Evolutionary conservation across 2,329 filamentous ascomycete species (phyloP).

Genomic region (Alternaria ethzedia): DNA sequence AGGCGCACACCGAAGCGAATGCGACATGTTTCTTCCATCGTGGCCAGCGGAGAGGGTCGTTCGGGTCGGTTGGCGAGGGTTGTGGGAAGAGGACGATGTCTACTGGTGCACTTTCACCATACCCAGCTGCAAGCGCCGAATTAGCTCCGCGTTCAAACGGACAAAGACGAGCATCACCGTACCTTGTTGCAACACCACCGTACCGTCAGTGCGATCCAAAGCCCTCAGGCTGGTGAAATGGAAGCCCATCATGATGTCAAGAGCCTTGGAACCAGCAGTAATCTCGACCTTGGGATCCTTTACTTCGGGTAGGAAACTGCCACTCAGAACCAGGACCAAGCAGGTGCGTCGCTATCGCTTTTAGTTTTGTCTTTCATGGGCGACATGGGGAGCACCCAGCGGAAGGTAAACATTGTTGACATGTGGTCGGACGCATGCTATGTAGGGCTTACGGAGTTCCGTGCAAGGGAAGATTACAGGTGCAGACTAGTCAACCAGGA

Average conservation of each 20-base stretch:
- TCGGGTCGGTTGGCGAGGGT: constrained; percentile 54
- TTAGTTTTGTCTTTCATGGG: constrained; percentile 2
- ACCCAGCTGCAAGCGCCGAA: background rate
- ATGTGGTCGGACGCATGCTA: constrained; percentile 2
- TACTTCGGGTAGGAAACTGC: constrained; percentile 22
- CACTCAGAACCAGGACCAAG: constrained; percentile 24
- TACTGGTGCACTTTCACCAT: background rate
- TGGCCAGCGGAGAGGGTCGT: constrained; percentile 59
- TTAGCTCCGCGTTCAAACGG: background rate
- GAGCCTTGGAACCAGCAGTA: background rate
- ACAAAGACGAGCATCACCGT: background rate
- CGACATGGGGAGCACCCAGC: constrained; percentile 9
- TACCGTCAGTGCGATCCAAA: constrained; percentile 48
- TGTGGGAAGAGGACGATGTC: constrained; percentile 55
- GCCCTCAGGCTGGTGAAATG: constrained; percentile 42
- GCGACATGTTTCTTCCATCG: constrained; percentile 54
- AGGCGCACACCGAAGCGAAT: constrained; percentile 49
- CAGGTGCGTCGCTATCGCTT: constrained; percentile 10
- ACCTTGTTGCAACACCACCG: constrained; percentile 45
- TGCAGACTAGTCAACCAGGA: background rate
- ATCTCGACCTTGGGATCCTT: background rate
- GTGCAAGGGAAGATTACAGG: background rate
- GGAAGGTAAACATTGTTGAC: constrained; percentile 8
- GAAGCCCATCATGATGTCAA: constrained; percentile 35
- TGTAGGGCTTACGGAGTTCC: constrained; percentile 1